Evolutionary conservation across 2,329 filamentous ascomycete genomes (phyloP), one percentile per base, ranked within the genome.

Genomic region (Colletotrichum gloeosporioides): DNA sequence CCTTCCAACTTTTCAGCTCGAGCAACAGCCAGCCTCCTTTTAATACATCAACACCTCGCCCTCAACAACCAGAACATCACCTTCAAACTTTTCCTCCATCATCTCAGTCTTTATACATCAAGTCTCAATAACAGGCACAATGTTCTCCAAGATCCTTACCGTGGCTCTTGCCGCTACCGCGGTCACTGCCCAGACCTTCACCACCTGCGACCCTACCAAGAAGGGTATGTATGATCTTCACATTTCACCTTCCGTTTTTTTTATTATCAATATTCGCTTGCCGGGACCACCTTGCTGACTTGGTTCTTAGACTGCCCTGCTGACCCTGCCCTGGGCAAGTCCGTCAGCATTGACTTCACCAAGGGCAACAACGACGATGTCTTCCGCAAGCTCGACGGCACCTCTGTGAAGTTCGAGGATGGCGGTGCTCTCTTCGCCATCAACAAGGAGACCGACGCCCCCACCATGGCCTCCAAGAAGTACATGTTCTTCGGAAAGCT

Each of bases 401-500:
- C 90, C 77, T 84, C 78, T 31, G 79, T 92, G 69, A 82, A 79
- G 36, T 91, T 91, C 82, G 85, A 87, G 80, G 63, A 78, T 61
- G 78, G 79, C 71, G 90, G 90, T 78, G 90, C 90, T 77, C 83
- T 86, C 78, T 92, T 92, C 86, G 90, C 91, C 80, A 98, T 98
- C 86, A 90, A 90, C 44, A 88, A 91, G 67, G 90, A 92, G 78
- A 88, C 83, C 15, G 90, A 95, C 68, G 92, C 90, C 65, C 93
- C 95, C 49, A 95, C 94, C 39, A 95, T 98, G 85, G 90, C 89
- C 81, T 91, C 91, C 73, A 90, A 92, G 82, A 96, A 96, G 90
- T 99, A 98, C 89, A 95, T 99, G 85, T 98, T 99, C 95, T 99
- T 98, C 85, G 97, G 97, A 78, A 93, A 93, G 82, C 91, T 98